phyloP scores from a whole-genome alignment of 2,329 filamentous ascomycete genomes.

The Esteya vermicola region DNA sequence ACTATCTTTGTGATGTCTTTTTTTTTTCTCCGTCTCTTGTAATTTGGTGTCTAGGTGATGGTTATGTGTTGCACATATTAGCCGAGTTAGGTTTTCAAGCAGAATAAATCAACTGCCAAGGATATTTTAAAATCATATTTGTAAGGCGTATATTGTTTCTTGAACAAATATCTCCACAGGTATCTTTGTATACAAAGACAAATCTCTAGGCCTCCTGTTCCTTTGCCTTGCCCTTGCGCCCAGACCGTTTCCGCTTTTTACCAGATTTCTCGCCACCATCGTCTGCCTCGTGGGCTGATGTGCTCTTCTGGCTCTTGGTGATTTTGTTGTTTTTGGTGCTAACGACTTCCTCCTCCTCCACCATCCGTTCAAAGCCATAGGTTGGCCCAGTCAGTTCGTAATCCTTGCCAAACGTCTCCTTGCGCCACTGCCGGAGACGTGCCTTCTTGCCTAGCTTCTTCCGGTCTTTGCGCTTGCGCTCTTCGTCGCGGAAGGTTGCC shows the following conservation, averaged over 20 bases:
- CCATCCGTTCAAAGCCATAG: slow-evolving; percentile 35
- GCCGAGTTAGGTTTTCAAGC: no score
- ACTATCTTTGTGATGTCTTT: no score
- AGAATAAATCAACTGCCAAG: no score
- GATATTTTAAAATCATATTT: no score
- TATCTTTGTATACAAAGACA: background rate
- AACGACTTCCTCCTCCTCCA: slow-evolving; percentile 5
- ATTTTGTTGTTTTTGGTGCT: slow-evolving; percentile 14
- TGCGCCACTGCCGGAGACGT: slow-evolving; percentile 71
- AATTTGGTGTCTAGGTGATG: no score
- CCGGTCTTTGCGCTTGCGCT: slow-evolving; percentile 80
- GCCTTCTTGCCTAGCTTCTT: slow-evolving; percentile 90
- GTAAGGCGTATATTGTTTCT: no score
- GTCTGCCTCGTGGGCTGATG: background rate
- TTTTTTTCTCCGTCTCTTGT: no score
- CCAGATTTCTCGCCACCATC: background rate
- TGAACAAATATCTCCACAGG: no score
- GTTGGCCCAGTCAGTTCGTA: slow-evolving; percentile 42
- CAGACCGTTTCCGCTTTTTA: slow-evolving; percentile 38
- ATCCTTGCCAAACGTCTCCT: slow-evolving; percentile 46
- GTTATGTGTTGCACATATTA: no score
- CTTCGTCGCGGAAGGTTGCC: slow-evolving; percentile 71
- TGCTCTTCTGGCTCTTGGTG: slow-evolving; percentile 17
- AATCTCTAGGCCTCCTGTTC: background rate
- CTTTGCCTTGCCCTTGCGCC: slow-evolving; percentile 19